Conservation (phyloP, 352 stramenopile species). For the Pythium grandisporangium region DNA sequence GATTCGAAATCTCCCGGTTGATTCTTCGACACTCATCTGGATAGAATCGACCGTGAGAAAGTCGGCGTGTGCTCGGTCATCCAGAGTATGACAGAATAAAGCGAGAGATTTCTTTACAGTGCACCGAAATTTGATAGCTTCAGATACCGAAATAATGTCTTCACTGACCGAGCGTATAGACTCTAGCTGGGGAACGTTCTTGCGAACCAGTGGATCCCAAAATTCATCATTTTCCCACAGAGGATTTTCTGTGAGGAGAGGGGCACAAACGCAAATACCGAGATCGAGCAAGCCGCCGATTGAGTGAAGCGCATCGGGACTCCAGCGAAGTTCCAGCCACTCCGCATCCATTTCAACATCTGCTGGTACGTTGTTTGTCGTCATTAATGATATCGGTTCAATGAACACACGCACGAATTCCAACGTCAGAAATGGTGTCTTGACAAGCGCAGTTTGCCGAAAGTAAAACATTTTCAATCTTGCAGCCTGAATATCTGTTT, state of each 20-base stretch:
- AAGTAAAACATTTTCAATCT: conserved; percentile 40
- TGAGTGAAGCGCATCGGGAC: conserved; percentile 41
- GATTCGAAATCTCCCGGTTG: conserved; percentile 40
- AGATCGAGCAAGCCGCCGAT: conserved; percentile 57
- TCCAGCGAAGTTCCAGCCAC: conserved; percentile 70
- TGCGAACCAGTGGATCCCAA: conserved; percentile 4
- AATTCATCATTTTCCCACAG: conserved; percentile 13
- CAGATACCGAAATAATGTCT: conserved; percentile 22
- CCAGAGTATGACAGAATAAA: conserved; percentile 30
- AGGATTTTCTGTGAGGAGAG: conserved; percentile 16
- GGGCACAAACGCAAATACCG: conserved; percentile 25
- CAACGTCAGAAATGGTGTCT: conserved; percentile 40
- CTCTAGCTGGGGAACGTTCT: conserved; percentile 24
- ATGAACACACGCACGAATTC: conserved; percentile 63
- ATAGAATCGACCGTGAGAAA: conserved; percentile 53
- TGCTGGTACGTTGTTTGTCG: conserved; percentile 20
- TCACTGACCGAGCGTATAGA: conserved; percentile 23
- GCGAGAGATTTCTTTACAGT: conserved; percentile 45
- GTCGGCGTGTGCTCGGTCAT: conserved; percentile 22
- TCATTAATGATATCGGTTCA: conserved; percentile 27
- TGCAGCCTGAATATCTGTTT: conserved; percentile 50
- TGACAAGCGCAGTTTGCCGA: conserved; percentile 7
- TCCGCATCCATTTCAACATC: conserved; percentile 71
- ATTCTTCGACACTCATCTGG: conserved; percentile 51
- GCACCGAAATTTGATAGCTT: conserved; percentile 52